These are phyloP conservation scores for Astragalus membranaceus DNA, from an alignment of 306 rosid genomes.

Conservation along the genomic window DNA sequence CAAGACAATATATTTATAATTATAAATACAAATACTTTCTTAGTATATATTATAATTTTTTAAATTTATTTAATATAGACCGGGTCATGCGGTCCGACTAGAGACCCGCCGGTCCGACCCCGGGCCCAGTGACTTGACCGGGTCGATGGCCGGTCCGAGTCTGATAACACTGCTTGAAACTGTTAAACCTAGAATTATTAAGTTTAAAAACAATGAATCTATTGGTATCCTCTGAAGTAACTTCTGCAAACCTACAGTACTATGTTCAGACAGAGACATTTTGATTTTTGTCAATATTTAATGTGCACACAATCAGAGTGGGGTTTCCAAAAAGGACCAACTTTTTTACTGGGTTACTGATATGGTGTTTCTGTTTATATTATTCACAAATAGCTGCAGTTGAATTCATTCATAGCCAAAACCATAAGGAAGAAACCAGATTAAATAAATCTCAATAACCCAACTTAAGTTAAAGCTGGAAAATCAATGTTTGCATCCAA, in stretches of 20 bases:
- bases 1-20: too few species aligned
- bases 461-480: slow-evolving; percentile 10
- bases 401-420: background rate
- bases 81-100: too few species aligned
- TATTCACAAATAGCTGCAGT: background rate
- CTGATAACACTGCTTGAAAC: too few species aligned
- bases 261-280: background rate
- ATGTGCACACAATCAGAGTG: background rate
- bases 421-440: background rate
- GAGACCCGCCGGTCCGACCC: too few species aligned
- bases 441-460: background rate
- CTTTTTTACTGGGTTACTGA: background rate
- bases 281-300: background rate
- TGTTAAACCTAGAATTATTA: background rate
- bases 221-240: background rate
- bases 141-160: too few species aligned
- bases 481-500: background rate
- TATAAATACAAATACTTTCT: too few species aligned
- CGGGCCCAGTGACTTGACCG: too few species aligned
- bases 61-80: too few species aligned
- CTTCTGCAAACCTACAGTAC: background rate
- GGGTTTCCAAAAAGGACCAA: slow-evolving; percentile 10
- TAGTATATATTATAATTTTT: too few species aligned
- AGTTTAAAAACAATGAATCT: background rate
- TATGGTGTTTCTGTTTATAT: background rate